Base-by-base conservation (phyloP, 2,329 filamentous ascomycete species). In the Curvularia spicifera region DNA sequence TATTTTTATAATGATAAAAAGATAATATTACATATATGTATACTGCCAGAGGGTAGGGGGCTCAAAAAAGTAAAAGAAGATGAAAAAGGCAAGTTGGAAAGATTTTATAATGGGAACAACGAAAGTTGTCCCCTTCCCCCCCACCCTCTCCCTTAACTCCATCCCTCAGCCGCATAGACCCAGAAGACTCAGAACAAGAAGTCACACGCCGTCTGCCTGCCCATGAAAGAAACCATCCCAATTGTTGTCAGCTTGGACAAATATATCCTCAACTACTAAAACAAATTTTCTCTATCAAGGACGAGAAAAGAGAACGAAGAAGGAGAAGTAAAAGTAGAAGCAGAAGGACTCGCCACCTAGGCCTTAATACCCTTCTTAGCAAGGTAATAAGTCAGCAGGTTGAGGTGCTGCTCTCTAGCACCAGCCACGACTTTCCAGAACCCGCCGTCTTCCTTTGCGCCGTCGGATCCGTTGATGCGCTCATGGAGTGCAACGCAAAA, bases 381-480 rank as follows among this genome's bases (percentile, higher is more conserved):
- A 69, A 93, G 89, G 75, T 93, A 93, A 73, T 93, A 93, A 9
- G 89, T 93, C 68, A 93, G 87, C 60, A 93, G 76, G 65, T 88
- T 92, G 80, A 91, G 86, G 22, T 89, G 86, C 64, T 91, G 89
- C 64, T 92, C 89, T 70, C 85, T 84, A 31, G 90, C 82, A 0
- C 79, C 79, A 56, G 82, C 85, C 68, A 93, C 81, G 24, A 83
- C 83, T 33, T 83, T 83, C 90, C 90, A 94, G 72, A 93, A 93
- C 0, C 65, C 65, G 10, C 58, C 64, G 29, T 72, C 76, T 53
- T 79, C 79, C 33, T 77, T 75, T 33, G 76, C 75, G 13, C 64
- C 71, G 3, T 70, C 75, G 3, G 64, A 53, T 0, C 63, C 64
- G 5, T 61, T 66, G 39, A 75, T 74, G 7, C 71, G 68, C 46